phyloP scores from a whole-genome alignment of 2,329 filamentous ascomycete genomes.

The Dryadomyces quercus-mongolicae region DNA sequence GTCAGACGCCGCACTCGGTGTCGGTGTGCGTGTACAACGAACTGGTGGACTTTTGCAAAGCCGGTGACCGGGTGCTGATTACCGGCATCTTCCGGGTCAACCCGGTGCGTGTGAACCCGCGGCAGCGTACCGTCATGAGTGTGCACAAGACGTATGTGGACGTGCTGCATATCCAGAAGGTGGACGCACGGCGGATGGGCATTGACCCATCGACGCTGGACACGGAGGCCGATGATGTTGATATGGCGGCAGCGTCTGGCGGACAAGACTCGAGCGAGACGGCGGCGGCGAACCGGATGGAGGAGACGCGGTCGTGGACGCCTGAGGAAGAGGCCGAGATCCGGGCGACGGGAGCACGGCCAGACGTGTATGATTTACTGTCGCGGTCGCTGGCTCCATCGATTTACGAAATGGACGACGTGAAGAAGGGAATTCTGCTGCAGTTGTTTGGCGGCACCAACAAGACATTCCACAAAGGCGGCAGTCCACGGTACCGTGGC shows the following conservation, averaged over 20 bases:
- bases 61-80: conserved; percentile 88
- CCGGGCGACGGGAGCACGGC: conserved; percentile 61
- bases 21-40: conserved; percentile 96
- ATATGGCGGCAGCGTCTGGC: conserved; percentile 44
- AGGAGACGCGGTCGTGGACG: conserved; percentile 72
- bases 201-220: conserved; percentile 82
- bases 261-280: conserved; percentile 29
- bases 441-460: conserved; percentile 97
- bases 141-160: conserved; percentile 98
- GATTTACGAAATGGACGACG: conserved; percentile 95
- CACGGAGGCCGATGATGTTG: conserved; percentile 60
- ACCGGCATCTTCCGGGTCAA: conserved; percentile 96
- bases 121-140: conserved; percentile 83
- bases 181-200: conserved; percentile 88
- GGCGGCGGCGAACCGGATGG: conserved; percentile 59
- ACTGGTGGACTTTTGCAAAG: conserved; percentile 93
- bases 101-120: conserved; percentile 85
- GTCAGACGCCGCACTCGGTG: conserved; percentile 94
- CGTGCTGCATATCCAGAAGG: conserved; percentile 89
- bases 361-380: conserved; percentile 88
- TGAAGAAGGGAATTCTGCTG: conserved; percentile 95
- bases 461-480: conserved; percentile 94
- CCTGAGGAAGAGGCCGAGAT: conserved; percentile 88
- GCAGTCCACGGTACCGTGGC: conserved; percentile 87
- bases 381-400: conserved; percentile 85